These are phyloP conservation scores for Escovopsis sp. DNA, from an alignment of 2,329 filamentous ascomycete genomes.

Conservation along the genomic window DNA sequence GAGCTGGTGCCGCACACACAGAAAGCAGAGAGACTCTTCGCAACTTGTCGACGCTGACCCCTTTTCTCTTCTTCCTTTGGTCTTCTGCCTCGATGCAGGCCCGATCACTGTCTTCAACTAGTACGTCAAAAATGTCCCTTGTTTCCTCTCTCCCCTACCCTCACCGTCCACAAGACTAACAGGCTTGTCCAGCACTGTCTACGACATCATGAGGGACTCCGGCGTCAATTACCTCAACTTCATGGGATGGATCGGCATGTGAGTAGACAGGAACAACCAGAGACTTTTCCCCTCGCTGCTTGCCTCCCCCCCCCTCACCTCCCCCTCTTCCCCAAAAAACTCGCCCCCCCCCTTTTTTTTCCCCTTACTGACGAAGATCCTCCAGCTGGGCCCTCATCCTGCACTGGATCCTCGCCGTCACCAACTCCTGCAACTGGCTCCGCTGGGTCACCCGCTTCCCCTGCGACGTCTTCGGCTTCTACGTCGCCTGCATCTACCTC, in stretches of 20 bases:
- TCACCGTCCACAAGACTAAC: slow-evolving; percentile 1
- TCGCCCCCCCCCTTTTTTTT: too few species aligned
- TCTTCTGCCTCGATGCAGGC: slow-evolving; percentile 21
- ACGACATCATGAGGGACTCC: slow-evolving; percentile 66
- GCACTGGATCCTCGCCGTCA: slow-evolving; percentile 70
- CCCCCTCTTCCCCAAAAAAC: too few species aligned
- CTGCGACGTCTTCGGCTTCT: slow-evolving; percentile 89
- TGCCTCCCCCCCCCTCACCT: too few species aligned
- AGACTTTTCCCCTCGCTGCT: too few species aligned
- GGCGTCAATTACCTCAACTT: slow-evolving; percentile 75
- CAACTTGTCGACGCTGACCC: neutral
- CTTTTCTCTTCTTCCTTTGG: too few species aligned
- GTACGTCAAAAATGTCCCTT: slow-evolving; percentile 25
- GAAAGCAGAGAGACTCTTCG: neutral
- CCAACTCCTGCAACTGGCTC: slow-evolving; percentile 79
- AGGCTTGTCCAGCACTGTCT: slow-evolving; percentile 50
- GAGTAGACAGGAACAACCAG: slow-evolving; percentile 14
- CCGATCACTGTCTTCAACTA: slow-evolving; percentile 92
- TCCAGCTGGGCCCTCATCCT: slow-evolving; percentile 65
- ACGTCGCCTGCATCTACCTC: slow-evolving; percentile 81
- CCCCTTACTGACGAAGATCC: too few species aligned
- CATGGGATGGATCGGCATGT: slow-evolving; percentile 83
- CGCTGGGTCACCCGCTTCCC: slow-evolving; percentile 82
- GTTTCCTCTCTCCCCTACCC: neutral
- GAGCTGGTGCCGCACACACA: too few species aligned